phyloP scores from a whole-genome alignment of 768 basidiomycete species.

The Leccinum subtestaceum region DNA sequence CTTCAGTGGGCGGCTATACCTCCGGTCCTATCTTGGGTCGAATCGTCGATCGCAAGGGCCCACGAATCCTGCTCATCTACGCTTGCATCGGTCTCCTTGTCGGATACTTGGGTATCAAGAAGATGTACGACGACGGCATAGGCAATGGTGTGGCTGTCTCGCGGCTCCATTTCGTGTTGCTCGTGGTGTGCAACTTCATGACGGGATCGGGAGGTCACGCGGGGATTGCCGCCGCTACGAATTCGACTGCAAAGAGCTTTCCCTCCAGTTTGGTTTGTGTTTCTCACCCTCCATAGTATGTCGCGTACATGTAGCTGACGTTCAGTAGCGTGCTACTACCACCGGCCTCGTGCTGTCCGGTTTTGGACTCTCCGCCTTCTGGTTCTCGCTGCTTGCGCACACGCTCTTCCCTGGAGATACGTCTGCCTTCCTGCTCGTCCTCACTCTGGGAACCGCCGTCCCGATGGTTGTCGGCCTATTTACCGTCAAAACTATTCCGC shows the following conservation, averaged over 20 bases:
- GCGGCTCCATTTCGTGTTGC: slow-evolving; percentile 41
- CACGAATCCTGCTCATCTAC: slow-evolving; percentile 58
- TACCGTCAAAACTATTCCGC: slow-evolving; percentile 64
- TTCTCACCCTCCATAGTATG: neutral
- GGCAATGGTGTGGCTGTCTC: slow-evolving; percentile 39
- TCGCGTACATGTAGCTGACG: neutral
- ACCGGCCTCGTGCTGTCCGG: slow-evolving; percentile 82
- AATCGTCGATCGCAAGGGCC: slow-evolving; percentile 72
- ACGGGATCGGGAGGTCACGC: slow-evolving; percentile 78
- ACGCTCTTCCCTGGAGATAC: slow-evolving; percentile 74
- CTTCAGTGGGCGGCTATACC: slow-evolving; percentile 69
- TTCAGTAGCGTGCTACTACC: slow-evolving; percentile 61
- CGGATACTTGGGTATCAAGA: slow-evolving; percentile 75
- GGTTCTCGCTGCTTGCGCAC: slow-evolving; percentile 78
- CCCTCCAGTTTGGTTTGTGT: slow-evolving; percentile 61
- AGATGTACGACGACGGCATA: slow-evolving; percentile 59
- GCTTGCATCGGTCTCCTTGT: slow-evolving; percentile 58
- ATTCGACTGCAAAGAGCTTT: slow-evolving; percentile 84
- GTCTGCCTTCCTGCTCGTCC: slow-evolving; percentile 69
- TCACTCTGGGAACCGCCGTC: slow-evolving; percentile 73
- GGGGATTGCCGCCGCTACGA: slow-evolving; percentile 67
- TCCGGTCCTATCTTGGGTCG: slow-evolving; percentile 78
- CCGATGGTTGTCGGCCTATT: slow-evolving; percentile 79
- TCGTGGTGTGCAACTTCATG: slow-evolving; percentile 63
- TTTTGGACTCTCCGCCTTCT: slow-evolving; percentile 88